Conservation (phyloP, 768 basidiomycete genomes). For the Kwoniella mangroviensis region DNA sequence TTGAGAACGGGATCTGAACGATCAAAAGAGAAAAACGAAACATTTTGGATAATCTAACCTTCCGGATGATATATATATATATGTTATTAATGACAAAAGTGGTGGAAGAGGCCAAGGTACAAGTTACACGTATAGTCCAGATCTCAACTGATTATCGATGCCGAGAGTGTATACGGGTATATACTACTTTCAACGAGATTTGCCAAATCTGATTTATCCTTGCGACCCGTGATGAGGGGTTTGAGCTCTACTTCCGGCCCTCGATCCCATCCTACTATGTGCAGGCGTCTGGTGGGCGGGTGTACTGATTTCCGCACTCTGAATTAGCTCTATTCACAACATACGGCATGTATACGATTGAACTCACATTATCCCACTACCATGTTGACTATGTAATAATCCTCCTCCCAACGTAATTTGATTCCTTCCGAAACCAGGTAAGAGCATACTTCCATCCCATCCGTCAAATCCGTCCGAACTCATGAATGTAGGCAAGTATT, state of each 20-base stretch:
- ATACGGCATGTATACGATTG: neutral
- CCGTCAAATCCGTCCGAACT: conserved; percentile 50
- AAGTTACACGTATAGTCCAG: too few relatives aligned
- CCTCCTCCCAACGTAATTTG: conserved; percentile 51
- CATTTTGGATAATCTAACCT: too few relatives aligned
- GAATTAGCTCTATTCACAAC: neutral
- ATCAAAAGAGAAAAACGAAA: too few relatives aligned
- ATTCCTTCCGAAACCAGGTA: conserved; percentile 52
- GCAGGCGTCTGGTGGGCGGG: conserved; percentile 48
- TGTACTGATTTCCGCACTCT: conserved; percentile 27
- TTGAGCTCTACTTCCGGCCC: conserved; percentile 40
- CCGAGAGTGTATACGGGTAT: too few relatives aligned
- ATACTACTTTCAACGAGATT: too few relatives aligned
- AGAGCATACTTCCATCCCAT: conserved; percentile 54
- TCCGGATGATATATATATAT: too few relatives aligned
- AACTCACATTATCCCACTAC: conserved; percentile 55
- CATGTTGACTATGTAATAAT: conserved; percentile 48
- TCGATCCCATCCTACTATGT: conserved; percentile 40
- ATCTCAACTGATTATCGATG: too few relatives aligned
- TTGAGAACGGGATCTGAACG: too few relatives aligned
- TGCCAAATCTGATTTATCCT: neutral
- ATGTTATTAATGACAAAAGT: too few relatives aligned
- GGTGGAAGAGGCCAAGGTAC: too few relatives aligned
- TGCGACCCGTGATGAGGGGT: conserved; percentile 32
- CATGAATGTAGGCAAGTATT: conserved; percentile 51